Conservation (phyloP, 1,284 basidiomycete genomes). For the Phaffia rhodozyma region DNA sequence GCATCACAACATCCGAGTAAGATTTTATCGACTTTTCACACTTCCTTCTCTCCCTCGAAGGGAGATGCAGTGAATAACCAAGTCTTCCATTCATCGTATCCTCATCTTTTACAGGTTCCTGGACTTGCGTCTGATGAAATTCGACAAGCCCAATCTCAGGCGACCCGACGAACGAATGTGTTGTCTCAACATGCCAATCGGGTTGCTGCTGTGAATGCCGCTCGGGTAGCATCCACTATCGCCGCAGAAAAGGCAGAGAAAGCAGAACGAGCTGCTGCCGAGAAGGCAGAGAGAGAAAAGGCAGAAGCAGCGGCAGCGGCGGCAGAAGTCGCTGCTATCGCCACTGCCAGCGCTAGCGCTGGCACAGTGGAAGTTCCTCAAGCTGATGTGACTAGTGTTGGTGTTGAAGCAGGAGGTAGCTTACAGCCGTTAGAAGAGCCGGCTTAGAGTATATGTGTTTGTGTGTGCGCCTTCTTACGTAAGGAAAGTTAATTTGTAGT, state of each 20-base stretch:
- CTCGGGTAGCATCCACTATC: neutral
- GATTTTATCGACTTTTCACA: neutral
- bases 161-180: slow-evolving; percentile 1
- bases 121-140: slow-evolving; percentile 14
- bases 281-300: too few relatives aligned
- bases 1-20: slow-evolving; percentile 17
- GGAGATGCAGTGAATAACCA: neutral
- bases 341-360: too few relatives aligned
- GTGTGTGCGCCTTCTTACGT: too few relatives aligned
- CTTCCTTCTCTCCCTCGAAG: neutral
- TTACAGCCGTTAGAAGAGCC: too few relatives aligned
- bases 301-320: too few relatives aligned
- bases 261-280: neutral
- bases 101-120: slow-evolving; percentile 3
- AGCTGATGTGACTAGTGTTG: too few relatives aligned
- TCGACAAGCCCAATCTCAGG: neutral
- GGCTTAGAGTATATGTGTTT: too few relatives aligned
- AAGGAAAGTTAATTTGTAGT: too few relatives aligned
- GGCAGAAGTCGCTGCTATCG: too few relatives aligned
- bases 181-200: slow-evolving; percentile 14
- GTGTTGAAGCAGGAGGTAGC: too few relatives aligned
- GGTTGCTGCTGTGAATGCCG: neutral
- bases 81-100: neutral
- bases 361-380: too few relatives aligned
- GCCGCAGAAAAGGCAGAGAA: neutral